A percentile compares a stretch with the other conserved stretches of the same genome.
Conservation (phyloP, 495 filamentous ascomycete species). For the Penicillium atrosanguineum region DNA sequence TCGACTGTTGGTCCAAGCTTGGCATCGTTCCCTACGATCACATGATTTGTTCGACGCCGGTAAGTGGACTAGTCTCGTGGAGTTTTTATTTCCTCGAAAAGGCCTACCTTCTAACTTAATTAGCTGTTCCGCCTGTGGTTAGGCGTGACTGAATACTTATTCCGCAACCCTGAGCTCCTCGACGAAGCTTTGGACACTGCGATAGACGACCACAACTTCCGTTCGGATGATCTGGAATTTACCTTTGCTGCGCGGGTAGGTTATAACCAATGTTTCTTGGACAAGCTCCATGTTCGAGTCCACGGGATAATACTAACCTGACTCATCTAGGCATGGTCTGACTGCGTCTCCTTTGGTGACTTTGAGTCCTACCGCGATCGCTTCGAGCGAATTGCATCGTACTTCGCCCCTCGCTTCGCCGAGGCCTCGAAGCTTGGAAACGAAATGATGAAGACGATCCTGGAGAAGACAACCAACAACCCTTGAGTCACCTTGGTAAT, state of each 20-base stretch:
- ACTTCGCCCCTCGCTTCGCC: conserved; percentile 85
- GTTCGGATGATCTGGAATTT: conserved; percentile 92
- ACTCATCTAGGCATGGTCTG: conserved; percentile 72
- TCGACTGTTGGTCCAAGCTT: conserved; percentile 94
- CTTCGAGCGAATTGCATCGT: conserved; percentile 82
- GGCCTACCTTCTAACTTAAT: conserved; percentile 12
- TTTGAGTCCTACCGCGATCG: conserved; percentile 87
- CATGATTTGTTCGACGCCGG: conserved; percentile 97
- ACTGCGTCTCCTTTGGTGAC: conserved; percentile 84
- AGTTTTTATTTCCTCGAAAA: neutral
- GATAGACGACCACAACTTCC: conserved; percentile 81
- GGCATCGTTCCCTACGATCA: conserved; percentile 96
- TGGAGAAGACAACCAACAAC: conserved; percentile 65
- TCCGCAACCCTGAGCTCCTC: conserved; percentile 77
- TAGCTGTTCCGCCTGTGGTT: conserved; percentile 96
- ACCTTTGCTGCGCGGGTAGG: conserved; percentile 85
- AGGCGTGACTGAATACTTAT: conserved; percentile 94
- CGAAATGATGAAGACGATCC: conserved; percentile 93
- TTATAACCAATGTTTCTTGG: neutral
- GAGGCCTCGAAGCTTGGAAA: conserved; percentile 86
- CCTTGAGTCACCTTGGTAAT: conserved; percentile 6
- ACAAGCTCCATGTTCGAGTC: neutral
- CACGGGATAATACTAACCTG: conserved; percentile 1
- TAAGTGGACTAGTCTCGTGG: conserved; percentile 32
- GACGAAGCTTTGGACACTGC: conserved; percentile 85